These are phyloP conservation scores for Linum lewisii DNA, from an alignment of 345 rosid species.

Conservation along the genomic window DNA sequence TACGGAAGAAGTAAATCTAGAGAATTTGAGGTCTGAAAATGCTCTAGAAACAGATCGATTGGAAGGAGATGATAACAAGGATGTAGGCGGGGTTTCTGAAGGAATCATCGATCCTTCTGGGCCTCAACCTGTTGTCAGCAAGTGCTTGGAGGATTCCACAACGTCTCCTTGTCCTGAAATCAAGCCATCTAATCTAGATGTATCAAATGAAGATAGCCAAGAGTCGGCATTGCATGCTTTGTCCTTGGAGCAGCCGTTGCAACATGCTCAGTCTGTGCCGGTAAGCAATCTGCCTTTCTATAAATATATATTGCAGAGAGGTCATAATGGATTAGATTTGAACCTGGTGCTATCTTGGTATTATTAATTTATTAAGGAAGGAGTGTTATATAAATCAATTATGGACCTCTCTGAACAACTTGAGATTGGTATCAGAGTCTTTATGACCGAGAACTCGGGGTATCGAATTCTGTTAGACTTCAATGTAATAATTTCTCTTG, in stretches of 20 bases:
- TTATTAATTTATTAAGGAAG: too few relatives aligned
- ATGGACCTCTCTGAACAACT: too few relatives aligned
- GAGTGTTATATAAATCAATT: too few relatives aligned
- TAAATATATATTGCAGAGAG: neutral
- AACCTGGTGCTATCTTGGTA: too few relatives aligned
- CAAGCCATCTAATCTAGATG: slow-evolving; percentile 19
- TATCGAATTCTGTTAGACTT: too few relatives aligned
- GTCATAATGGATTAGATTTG: too few relatives aligned
- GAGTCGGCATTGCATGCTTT: slow-evolving; percentile 26
- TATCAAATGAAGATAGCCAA: slow-evolving; percentile 26
- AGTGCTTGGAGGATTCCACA: slow-evolving; percentile 18
- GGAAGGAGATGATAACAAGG: slow-evolving; percentile 29
- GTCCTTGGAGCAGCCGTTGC: slow-evolving; percentile 23
- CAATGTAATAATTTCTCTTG: too few relatives aligned
- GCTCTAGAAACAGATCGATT: slow-evolving; percentile 18
- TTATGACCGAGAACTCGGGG: too few relatives aligned
- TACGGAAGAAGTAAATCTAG: slow-evolving; percentile 24
- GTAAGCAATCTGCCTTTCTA: slow-evolving; percentile 23
- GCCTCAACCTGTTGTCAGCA: slow-evolving; percentile 13
- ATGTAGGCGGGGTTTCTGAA: slow-evolving; percentile 24
- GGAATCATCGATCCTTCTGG: slow-evolving; percentile 16
- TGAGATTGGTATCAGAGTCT: too few relatives aligned
- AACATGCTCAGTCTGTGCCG: slow-evolving; percentile 17
- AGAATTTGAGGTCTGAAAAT: slow-evolving; percentile 17
- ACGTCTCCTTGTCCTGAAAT: slow-evolving; percentile 19